Evolutionary conservation across 2,329 filamentous ascomycete species (phyloP).

Genomic region (Calonectria pseudoreteaudii): DNA sequence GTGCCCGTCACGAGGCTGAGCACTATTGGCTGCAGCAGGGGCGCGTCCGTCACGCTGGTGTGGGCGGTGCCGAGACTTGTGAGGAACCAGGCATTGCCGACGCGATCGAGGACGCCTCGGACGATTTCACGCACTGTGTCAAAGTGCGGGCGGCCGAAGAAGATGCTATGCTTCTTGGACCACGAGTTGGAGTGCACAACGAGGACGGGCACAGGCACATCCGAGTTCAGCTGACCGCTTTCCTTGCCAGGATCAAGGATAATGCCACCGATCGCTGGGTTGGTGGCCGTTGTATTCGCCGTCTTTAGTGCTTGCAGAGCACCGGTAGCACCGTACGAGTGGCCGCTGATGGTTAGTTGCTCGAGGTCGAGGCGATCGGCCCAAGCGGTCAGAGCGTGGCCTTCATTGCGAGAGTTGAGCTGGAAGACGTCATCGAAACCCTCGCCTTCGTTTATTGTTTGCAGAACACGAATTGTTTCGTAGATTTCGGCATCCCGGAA

Average conservation of each 20-base stretch:
- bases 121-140: constrained; percentile 70
- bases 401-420: constrained; percentile 61
- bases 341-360: constrained; percentile 69
- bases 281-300: constrained; percentile 47
- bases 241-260: constrained; percentile 75
- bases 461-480: constrained; percentile 56
- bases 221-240: constrained; percentile 70
- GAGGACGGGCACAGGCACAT: constrained; percentile 68
- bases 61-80: constrained; percentile 68
- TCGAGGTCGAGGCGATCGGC: constrained; percentile 63
- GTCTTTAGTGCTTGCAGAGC: constrained; percentile 70
- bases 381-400: constrained; percentile 61
- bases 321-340: constrained; percentile 75
- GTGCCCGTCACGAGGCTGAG: constrained; percentile 72
- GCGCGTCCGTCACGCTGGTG: constrained; percentile 75
- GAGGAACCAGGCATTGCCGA: constrained; percentile 64
- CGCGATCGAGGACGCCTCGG: constrained; percentile 55
- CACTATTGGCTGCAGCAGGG: constrained; percentile 71
- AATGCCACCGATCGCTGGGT: constrained; percentile 65
- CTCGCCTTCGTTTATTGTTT: constrained; percentile 53
- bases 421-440: constrained; percentile 49
- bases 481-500: constrained; percentile 64
- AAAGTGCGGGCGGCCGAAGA: constrained; percentile 74
- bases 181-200: constrained; percentile 75
- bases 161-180: constrained; percentile 67